phyloP scores from a whole-genome alignment of 306 rosid genomes.

The Malus sieversii region DNA sequence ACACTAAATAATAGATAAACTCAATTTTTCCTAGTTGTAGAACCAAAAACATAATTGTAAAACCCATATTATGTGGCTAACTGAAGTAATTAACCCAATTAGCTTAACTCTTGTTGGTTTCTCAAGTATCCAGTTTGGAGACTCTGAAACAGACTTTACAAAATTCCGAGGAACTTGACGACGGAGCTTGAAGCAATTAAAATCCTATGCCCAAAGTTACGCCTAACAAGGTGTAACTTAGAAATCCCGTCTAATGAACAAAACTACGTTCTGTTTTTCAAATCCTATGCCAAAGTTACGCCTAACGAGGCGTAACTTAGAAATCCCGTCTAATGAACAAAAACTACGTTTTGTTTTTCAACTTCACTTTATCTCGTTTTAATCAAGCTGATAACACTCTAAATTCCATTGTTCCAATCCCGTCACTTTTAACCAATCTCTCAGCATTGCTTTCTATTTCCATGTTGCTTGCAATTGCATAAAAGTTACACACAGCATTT shows the following conservation, averaged over 20 bases:
- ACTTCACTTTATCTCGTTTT: no score
- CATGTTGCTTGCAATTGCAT: not conserved
- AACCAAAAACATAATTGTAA: not conserved
- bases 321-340: no score
- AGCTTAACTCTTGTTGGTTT: not conserved
- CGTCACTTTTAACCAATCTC: not conserved
- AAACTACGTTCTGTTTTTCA: no score
- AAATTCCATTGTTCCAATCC: not conserved
- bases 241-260: not conserved
- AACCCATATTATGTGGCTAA: not conserved
- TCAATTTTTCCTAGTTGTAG: not conserved
- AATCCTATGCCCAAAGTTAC: no score
- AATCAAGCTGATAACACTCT: no score
- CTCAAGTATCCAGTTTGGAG: not conserved
- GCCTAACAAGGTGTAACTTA: not conserved
- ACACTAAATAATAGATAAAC: not conserved
- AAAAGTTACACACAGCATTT: not conserved
- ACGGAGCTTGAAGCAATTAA: no score
- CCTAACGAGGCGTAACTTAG: no score
- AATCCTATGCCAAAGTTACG: no score
- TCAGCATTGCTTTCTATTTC: not conserved
- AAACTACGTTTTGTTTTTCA: no score
- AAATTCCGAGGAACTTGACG: no score
- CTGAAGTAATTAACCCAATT: not conserved
- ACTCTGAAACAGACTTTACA: not conserved